These are phyloP conservation scores for Coniochaeta sp. DNA, from an alignment of 2,329 filamentous ascomycete species.

Conservation along the genomic window DNA sequence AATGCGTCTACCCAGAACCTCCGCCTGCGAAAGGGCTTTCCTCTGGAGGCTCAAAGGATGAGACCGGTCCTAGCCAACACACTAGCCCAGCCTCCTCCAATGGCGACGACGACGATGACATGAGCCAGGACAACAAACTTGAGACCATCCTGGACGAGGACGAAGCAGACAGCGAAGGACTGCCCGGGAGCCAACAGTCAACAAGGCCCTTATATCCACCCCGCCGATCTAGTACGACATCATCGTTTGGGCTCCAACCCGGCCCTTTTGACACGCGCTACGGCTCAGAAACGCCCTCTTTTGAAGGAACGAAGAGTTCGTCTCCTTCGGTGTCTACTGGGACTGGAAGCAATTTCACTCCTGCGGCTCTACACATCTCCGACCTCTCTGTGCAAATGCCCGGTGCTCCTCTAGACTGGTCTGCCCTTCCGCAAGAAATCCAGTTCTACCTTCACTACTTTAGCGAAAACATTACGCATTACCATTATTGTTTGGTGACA, in stretches of 20 bases:
- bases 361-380: conserved; percentile 19
- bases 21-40: conserved; percentile 35
- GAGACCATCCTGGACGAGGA: conserved; percentile 49
- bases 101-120: conserved; percentile 43
- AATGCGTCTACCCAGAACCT: conserved; percentile 82
- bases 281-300: conserved; percentile 46
- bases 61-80: conserved; percentile 25
- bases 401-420: conserved; percentile 37
- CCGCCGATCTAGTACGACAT: conserved; percentile 30
- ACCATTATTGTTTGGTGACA: conserved; percentile 74
- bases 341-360: conserved; percentile 28
- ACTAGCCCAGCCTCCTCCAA: conserved; percentile 47
- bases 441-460: conserved; percentile 76
- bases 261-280: conserved; percentile 28
- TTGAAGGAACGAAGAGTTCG: conserved; percentile 41
- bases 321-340: conserved; percentile 46
- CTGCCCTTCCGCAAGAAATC: conserved; percentile 59
- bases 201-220: conserved; percentile 15
- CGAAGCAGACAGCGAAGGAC: conserved; percentile 20
- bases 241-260: conserved; percentile 28
- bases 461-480: conserved; percentile 66
- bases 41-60: conserved; percentile 29
- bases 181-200: conserved; percentile 7
- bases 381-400: conserved; percentile 20
- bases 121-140: conserved; percentile 35